Evolutionary conservation across 2,329 filamentous ascomycete genomes (phyloP).

Genomic region (Cladosporium sp.): DNA sequence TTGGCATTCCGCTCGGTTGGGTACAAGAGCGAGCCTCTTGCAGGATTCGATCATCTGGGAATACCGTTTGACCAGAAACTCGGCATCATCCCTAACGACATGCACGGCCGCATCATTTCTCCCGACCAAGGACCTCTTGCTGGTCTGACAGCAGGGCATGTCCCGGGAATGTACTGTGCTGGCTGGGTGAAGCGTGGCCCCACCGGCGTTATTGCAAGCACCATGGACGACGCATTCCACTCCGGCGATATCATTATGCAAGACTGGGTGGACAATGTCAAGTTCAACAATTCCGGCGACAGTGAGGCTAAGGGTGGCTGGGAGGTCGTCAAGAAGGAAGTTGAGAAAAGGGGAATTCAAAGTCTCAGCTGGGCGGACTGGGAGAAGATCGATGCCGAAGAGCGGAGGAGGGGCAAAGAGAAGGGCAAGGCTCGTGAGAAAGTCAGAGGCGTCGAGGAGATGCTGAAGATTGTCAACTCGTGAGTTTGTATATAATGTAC

Average conservation of each 20-base stretch:
- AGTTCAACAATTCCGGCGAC: conserved; percentile 36
- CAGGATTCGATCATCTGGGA: conserved; percentile 65
- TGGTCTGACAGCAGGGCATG: conserved; percentile 40
- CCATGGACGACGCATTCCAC: conserved; percentile 88
- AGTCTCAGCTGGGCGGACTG: conserved; percentile 80
- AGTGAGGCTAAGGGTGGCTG: conserved; percentile 56
- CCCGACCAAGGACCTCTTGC: conserved; percentile 35
- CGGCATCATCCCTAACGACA: conserved; percentile 79
- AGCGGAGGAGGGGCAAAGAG: conserved; percentile 58
- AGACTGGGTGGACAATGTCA: conserved; percentile 58
- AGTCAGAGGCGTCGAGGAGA: conserved; percentile 50
- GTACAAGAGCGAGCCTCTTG: conserved; percentile 74
- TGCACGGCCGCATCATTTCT: conserved; percentile 62
- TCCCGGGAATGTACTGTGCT: conserved; percentile 79
- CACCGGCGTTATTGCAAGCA: conserved; percentile 91
- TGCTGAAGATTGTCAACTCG: conserved; percentile 45
- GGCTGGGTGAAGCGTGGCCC: conserved; percentile 96
- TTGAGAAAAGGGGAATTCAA: conserved; percentile 49
- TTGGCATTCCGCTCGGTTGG: conserved; percentile 91
- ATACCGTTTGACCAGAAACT: conserved; percentile 69
- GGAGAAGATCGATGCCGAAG: conserved; percentile 74
- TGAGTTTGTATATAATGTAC: conserved; percentile 5
- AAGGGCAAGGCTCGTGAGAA: conserved; percentile 75
- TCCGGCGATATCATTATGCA: conserved; percentile 75
- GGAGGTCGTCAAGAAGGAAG: conserved; percentile 64